Evolutionary conservation across 768 basidiomycete genomes (phyloP), one percentile per base, ranked within the genome.

Genomic region (Serendipita sp.): DNA sequence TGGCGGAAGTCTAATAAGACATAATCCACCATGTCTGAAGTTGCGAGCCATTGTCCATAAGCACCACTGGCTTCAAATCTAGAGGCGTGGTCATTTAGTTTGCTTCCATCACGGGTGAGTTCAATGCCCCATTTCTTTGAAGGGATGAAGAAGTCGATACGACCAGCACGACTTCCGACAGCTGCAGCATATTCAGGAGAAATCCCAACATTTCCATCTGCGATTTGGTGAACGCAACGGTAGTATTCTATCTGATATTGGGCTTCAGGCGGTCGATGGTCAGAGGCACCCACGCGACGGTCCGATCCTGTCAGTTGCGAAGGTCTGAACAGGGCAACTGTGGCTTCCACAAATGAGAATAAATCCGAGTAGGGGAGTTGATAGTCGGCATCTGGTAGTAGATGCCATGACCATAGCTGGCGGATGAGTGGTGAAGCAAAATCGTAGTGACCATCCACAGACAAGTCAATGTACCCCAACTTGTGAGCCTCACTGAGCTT

Each of bases 81-180:
- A 16, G 52, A 63, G 10, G 16, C 54, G n/a, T 64, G 64, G 60
- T 64, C 58, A 58, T 63, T 44, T 10, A 64, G 64, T 41, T 35
- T 18, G 51, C 46, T 18, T 41, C 64, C 64, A 13, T 64, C 64
- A 18, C 58, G 2, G n/a, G 54, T 41, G 58, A 15, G 35, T 63
- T 64, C 64, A 63, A 64, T 35, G 23, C 60, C 64, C 64, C 64
- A 64, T 18, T 64, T 35, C 56, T 63, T 63, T 23, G 58, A 16
- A 10, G 54, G 64, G 34, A 64, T 63, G 51, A 64, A 64, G 58
- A 64, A 64, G 64, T 64, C 64, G 64, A 64, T 63, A 28, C 64
- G 51, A 44, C 64, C 64, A 63, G 62, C 44, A n/a, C 44, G 30
- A n/a, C 35, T 51, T 18, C 62, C 62, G 16, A n/a, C 35, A 18